A percentile compares a stretch with the other conserved stretches of the same genome.
Conservation (phyloP, 2,329 filamentous ascomycete species). For the Thyridium curvatum region DNA sequence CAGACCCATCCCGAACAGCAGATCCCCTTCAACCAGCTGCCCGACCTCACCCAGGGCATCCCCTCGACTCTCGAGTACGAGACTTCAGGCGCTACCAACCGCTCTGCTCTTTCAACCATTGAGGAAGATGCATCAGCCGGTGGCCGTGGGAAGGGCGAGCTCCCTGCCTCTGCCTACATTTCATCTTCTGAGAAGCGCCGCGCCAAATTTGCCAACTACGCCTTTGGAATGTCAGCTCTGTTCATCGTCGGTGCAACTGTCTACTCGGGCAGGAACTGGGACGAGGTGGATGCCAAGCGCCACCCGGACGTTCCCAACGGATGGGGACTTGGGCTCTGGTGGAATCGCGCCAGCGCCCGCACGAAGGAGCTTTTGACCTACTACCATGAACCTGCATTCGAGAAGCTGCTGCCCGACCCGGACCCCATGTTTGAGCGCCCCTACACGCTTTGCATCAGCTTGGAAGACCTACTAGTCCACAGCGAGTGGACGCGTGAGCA, state of each 20-base stretch:
- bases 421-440: slow-evolving; percentile 77
- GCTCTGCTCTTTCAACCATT: slow-evolving; percentile 25
- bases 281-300: slow-evolving; percentile 63
- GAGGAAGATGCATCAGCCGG: slow-evolving; percentile 29
- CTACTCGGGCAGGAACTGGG: slow-evolving; percentile 87
- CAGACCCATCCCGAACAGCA: slow-evolving; percentile 22
- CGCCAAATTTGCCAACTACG: slow-evolving; percentile 67
- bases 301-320: slow-evolving; percentile 73
- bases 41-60: slow-evolving; percentile 90
- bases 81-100: slow-evolving; percentile 40
- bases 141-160: slow-evolving; percentile 55
- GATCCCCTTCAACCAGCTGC: slow-evolving; percentile 62
- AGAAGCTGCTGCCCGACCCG: slow-evolving; percentile 80
- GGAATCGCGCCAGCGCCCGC: slow-evolving; percentile 71
- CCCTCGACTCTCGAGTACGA: slow-evolving; percentile 85
- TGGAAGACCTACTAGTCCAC: slow-evolving; percentile 92
- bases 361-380: slow-evolving; percentile 73
- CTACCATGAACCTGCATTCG: slow-evolving; percentile 93
- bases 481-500: slow-evolving; percentile 92
- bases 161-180: slow-evolving; percentile 76
- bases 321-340: slow-evolving; percentile 71
- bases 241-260: slow-evolving; percentile 52
- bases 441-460: slow-evolving; percentile 84
- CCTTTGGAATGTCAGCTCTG: slow-evolving; percentile 57
- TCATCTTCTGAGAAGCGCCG: slow-evolving; percentile 85